Evolutionary conservation across 768 basidiomycete species (phyloP).

Genomic region (Lyophyllum semitale): DNA sequence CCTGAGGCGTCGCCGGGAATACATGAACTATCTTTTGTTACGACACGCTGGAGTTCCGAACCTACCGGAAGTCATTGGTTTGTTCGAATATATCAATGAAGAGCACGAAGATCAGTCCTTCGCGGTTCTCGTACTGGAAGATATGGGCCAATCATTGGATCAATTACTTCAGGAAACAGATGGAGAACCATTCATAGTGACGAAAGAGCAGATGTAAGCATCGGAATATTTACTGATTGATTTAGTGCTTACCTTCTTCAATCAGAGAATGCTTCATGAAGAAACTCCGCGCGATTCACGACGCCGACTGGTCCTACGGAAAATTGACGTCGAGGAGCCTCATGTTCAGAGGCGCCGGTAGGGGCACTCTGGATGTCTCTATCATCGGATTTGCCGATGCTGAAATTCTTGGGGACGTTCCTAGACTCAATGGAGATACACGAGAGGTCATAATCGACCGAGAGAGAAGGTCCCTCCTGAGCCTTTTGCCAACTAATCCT

Average conservation of each 20-base stretch:
- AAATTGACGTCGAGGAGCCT: background rate
- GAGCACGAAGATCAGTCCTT: background rate
- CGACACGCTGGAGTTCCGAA: background rate
- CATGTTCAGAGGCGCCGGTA: background rate
- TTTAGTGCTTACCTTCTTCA: too few species aligned
- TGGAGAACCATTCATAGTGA: too few species aligned
- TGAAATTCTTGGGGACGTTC: too few species aligned
- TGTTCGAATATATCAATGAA: background rate
- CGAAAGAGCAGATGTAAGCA: too few species aligned
- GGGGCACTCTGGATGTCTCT: background rate
- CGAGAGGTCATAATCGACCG: too few species aligned
- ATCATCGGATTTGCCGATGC: background rate
- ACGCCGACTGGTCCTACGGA: background rate
- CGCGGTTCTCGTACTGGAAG: conserved; percentile 1
- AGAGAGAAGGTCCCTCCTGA: too few species aligned
- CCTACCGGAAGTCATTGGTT: background rate
- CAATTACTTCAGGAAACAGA: background rate
- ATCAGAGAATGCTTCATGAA: background rate
- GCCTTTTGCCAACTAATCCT: too few species aligned
- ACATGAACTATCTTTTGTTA: background rate
- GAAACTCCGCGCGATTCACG: background rate
- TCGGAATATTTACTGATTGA: too few species aligned
- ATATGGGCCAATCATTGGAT: background rate
- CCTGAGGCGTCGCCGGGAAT: too few species aligned
- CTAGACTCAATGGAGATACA: too few species aligned